A percentile compares a stretch with the other conserved stretches of the same genome.
These are phyloP conservation scores for Danielia reshetovae DNA, from an alignment of 805 yeast species.

Conservation along the genomic window DNA sequence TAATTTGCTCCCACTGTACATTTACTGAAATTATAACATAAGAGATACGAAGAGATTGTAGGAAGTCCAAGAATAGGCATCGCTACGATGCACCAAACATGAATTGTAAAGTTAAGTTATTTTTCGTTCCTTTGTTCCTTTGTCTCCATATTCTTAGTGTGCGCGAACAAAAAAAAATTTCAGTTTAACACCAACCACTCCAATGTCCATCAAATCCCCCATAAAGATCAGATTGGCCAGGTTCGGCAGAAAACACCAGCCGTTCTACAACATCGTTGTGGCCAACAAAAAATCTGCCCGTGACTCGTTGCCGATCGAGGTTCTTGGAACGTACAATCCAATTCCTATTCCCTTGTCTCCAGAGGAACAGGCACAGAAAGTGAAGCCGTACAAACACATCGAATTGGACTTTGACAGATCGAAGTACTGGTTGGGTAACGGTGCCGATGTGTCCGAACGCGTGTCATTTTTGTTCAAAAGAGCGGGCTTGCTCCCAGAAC, in stretches of 20 bases:
- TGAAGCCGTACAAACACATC: slow-evolving; percentile 69
- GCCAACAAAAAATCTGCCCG: slow-evolving; percentile 74
- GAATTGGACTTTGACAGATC: slow-evolving; percentile 83
- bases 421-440: slow-evolving; percentile 96
- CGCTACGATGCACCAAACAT: too few relatives aligned
- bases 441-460: slow-evolving; percentile 89
- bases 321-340: slow-evolving; percentile 90
- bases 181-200: background rate
- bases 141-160: too few relatives aligned
- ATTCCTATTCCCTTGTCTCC: slow-evolving; percentile 65
- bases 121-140: too few relatives aligned
- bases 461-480: slow-evolving; percentile 73
- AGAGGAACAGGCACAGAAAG: slow-evolving; percentile 53
- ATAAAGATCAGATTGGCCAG: slow-evolving; percentile 88
- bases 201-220: slow-evolving; percentile 25
- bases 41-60: too few relatives aligned
- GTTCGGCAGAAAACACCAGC: slow-evolving; percentile 85
- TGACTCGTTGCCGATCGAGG: slow-evolving; percentile 88
- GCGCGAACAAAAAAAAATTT: background rate
- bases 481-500: slow-evolving; percentile 63
- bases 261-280: slow-evolving; percentile 89
- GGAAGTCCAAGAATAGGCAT: too few relatives aligned
- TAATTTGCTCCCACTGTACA: slow-evolving; percentile 17
- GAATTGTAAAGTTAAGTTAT: too few relatives aligned
- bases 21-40: background rate